Base-by-base conservation (phyloP, 768 basidiomycete genomes). In the Hericium alpestre region DNA sequence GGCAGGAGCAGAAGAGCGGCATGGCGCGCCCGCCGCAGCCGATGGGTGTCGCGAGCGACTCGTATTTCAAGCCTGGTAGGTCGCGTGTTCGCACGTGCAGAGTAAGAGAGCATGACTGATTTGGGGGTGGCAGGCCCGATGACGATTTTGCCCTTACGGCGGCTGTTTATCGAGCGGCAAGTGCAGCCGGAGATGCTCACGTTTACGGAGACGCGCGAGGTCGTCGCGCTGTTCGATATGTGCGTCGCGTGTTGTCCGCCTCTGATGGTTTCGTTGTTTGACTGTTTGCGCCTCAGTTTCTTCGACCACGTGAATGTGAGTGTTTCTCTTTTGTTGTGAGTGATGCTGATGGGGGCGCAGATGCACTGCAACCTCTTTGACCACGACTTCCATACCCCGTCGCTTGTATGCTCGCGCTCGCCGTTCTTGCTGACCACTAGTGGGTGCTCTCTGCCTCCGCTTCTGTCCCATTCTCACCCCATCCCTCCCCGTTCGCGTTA, bases 381-480 rank as follows among this genome's bases (percentile, higher is more conserved):
- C 64, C 79, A 80, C 43, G 81, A 87, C 51, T 93, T 95, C 70
- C 96, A 98, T 70, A 96, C 95, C 0, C 93, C 95, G 1, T 83
- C 91, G 3, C 79, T 96, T 39, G 90, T 97, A 15, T 94, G 94
- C 66, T 92, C 90, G 25, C 84, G 96, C 22, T 93, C 90, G 39
- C 95, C 95, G 0, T 97, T 99, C 72, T 72, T 99, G 50, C 78
- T 98, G 56, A 98, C 96, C 16, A 92, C 93, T 18, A 89, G 90
- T 90, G 65, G 58, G 85, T 79, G 48, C 20, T 12, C 23, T 12
- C 18, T 7, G 32, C 6, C 41, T 3, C 12, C 15, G 6, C 16
- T n/a, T 15, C 41, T 43, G 9, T 12, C 9, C 41, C 40, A 25
- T 43, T 11, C 41, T 43, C 41, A 32, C 8, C 32, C 4, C 25